Percentiles rank a stretch among this genome's conserved stretches.
Evolutionary conservation across 2,329 filamentous ascomycete species (phyloP).

Genomic region (Metarhizium guizhouense): DNA sequence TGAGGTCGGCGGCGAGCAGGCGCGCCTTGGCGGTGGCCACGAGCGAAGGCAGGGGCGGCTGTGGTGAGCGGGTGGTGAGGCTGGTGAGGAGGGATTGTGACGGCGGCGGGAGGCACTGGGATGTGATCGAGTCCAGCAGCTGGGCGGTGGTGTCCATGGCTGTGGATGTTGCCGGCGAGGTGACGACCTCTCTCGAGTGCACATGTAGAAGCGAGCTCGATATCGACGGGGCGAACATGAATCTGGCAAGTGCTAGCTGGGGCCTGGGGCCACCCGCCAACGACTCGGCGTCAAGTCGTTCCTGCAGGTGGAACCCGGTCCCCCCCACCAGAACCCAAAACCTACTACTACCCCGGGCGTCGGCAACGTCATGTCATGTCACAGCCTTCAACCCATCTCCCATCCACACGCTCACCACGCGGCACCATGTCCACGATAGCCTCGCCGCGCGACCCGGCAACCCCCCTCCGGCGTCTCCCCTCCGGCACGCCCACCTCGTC

Average conservation of each 20-base stretch:
- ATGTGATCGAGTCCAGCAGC: slow-evolving; percentile 34
- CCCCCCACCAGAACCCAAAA: not conserved
- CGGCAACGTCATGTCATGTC: not conserved
- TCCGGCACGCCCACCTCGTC: slow-evolving; percentile 61
- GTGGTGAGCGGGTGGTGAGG: slow-evolving; percentile 48
- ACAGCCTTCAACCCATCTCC: not conserved
- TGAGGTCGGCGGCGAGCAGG: slow-evolving; percentile 70
- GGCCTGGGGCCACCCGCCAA: not conserved
- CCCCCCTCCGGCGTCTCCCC: slow-evolving; percentile 49
- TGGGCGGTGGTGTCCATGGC: slow-evolving; percentile 7
- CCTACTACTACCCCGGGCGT: not conserved
- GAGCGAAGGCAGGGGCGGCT: slow-evolving; percentile 59
- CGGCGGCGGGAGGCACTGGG: slow-evolving; percentile 44
- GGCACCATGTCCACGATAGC: slow-evolving; percentile 55
- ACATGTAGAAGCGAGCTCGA: too few species aligned
- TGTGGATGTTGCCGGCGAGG: not conserved
- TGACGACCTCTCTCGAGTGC: too few species aligned
- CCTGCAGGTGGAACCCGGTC: not conserved
- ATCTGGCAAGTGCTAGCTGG: too few species aligned
- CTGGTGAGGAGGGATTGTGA: slow-evolving; percentile 52
- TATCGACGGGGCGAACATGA: too few species aligned
- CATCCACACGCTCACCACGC: not conserved
- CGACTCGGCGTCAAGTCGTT: not conserved
- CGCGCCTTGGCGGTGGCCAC: slow-evolving; percentile 74
- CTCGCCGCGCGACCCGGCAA: slow-evolving; percentile 49